Evolutionary conservation across 2,329 filamentous ascomycete species (phyloP).

Genomic region (Cladophialophora psammophila): DNA sequence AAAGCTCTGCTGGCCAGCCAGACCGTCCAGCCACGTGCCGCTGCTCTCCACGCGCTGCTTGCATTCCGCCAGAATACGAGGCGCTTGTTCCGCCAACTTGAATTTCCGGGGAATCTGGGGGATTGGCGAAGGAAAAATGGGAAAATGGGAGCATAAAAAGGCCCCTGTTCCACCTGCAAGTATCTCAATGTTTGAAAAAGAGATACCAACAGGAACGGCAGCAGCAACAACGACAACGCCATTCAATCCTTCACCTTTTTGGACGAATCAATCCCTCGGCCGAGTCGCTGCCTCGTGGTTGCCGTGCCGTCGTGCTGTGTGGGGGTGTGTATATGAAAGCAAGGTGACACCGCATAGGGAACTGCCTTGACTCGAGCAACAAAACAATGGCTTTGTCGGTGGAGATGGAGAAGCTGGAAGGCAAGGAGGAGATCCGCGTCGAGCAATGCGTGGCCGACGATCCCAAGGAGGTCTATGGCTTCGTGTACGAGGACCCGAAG

Average conservation of each 20-base stretch:
- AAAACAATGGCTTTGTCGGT: neutral
- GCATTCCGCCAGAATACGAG: neutral
- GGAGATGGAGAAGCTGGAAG: neutral
- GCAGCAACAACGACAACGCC: too few relatives aligned
- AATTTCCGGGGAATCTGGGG: neutral
- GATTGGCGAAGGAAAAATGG: neutral
- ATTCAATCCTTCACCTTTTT: too few relatives aligned
- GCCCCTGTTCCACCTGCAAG: neutral
- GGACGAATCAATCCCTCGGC: too few relatives aligned
- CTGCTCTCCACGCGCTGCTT: neutral
- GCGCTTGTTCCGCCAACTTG: neutral
- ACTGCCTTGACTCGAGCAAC: neutral
- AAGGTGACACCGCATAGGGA: neutral
- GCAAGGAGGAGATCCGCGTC: constrained; percentile 1
- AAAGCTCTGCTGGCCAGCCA: neutral
- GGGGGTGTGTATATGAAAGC: neutral
- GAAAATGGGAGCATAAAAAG: neutral
- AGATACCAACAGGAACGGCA: too few relatives aligned
- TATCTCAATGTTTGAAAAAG: neutral
- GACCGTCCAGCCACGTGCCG: neutral
- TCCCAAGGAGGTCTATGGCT: neutral
- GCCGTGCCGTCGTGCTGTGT: neutral
- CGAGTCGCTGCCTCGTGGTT: too few relatives aligned
- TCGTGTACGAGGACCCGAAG: neutral
- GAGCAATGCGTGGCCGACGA: neutral